These are phyloP conservation scores for Perkinsus olseni DNA, from an alignment of 169 alveolate genomes.

Conservation along the genomic window DNA sequence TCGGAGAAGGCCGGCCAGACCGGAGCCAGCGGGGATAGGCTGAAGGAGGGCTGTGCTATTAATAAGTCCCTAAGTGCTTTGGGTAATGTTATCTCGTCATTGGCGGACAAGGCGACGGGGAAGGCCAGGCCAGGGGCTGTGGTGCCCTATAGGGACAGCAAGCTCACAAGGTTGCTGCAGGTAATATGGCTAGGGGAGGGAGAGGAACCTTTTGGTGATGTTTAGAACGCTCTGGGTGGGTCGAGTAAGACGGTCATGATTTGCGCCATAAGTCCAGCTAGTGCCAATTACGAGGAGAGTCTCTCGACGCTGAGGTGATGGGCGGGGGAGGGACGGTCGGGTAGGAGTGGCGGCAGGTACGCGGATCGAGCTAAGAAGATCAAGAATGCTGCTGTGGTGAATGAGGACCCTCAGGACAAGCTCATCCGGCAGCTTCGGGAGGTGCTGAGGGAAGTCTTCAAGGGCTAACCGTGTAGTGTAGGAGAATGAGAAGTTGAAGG, in stretches of 20 bases:
- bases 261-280: slow-evolving; percentile 77
- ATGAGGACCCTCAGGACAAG: slow-evolving; percentile 74
- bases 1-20: slow-evolving; percentile 58
- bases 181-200: not conserved
- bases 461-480: not conserved
- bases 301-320: slow-evolving; percentile 55
- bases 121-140: slow-evolving; percentile 56
- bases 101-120: slow-evolving; percentile 78
- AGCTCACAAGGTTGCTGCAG: slow-evolving; percentile 75
- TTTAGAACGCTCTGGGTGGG: slow-evolving; percentile 80
- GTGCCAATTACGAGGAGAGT: slow-evolving; percentile 74
- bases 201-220: not conserved
- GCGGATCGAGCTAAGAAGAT: slow-evolving; percentile 84
- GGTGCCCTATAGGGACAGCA: slow-evolving; percentile 80
- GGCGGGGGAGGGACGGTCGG: not conserved
- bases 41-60: slow-evolving; percentile 83
- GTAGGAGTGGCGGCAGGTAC: slow-evolving; percentile 36
- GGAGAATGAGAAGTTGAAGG: slow-evolving; percentile 46
- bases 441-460: not conserved
- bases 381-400: slow-evolving; percentile 70
- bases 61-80: slow-evolving; percentile 69
- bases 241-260: slow-evolving; percentile 75
- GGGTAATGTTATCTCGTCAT: slow-evolving; percentile 68
- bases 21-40: slow-evolving; percentile 78
- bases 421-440: slow-evolving; percentile 69